Conservation (phyloP, 768 basidiomycete species). For the Tephrocybe sp. region DNA sequence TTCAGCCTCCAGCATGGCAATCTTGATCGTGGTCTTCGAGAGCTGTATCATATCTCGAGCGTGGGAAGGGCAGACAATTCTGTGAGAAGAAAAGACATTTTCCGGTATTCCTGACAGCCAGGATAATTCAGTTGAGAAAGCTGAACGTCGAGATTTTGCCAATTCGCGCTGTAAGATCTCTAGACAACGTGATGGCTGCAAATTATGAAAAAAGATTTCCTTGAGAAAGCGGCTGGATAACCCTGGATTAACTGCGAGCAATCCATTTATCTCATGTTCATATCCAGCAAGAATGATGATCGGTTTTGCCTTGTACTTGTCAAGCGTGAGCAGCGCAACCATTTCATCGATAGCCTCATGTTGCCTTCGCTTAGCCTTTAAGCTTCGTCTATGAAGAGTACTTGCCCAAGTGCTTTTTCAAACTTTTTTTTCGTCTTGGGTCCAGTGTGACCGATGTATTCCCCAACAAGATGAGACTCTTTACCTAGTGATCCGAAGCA, state of each 20-base stretch:
- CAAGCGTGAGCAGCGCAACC: slow-evolving; percentile 58
- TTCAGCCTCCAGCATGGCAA: slow-evolving; percentile 31
- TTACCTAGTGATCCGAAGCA: slow-evolving; percentile 25
- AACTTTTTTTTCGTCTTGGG: slow-evolving; percentile 60
- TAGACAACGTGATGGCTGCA: slow-evolving; percentile 47
- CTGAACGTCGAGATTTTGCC: slow-evolving; percentile 36
- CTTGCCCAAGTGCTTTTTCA: slow-evolving; percentile 63
- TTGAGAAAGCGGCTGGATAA: slow-evolving; percentile 67
- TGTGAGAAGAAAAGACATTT: slow-evolving; percentile 37
- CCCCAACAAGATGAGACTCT: slow-evolving; percentile 49
- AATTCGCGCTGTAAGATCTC: slow-evolving; percentile 47
- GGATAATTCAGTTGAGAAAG: slow-evolving; percentile 34
- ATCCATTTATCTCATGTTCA: slow-evolving; percentile 59
- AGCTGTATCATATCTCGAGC: slow-evolving; percentile 62
- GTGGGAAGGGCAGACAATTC: slow-evolving; percentile 42
- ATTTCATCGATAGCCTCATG: slow-evolving; percentile 72
- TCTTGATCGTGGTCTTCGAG: slow-evolving; percentile 42
- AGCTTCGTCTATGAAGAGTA: slow-evolving; percentile 72
- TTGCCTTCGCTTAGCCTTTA: slow-evolving; percentile 60
- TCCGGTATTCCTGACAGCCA: slow-evolving; percentile 23
- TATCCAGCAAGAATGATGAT: slow-evolving; percentile 71
- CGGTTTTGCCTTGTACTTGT: slow-evolving; percentile 52
- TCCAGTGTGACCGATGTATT: slow-evolving; percentile 72
- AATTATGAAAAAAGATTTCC: slow-evolving; percentile 50
- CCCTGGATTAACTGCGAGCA: slow-evolving; percentile 57